phyloP scores from a whole-genome alignment of 129 eudicot genomes.

The Rutidosis leptorrhynchoides region DNA sequence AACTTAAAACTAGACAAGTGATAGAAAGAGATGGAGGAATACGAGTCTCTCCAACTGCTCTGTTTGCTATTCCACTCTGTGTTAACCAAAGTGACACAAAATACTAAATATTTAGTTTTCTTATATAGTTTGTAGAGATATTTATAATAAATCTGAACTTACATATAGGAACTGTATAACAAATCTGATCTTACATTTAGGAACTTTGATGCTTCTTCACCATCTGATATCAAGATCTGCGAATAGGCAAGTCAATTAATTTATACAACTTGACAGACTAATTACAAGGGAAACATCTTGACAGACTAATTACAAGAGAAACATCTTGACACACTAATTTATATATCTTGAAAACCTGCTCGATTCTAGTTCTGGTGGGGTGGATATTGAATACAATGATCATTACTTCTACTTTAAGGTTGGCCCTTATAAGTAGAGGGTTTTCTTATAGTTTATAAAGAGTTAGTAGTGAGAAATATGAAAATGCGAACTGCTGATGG shows the following conservation, averaged over 20 bases:
- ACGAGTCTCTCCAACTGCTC: slow-evolving; percentile 99
- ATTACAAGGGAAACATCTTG: too few relatives aligned
- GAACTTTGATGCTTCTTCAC: slow-evolving; percentile 59
- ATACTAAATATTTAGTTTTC: slow-evolving; percentile 20
- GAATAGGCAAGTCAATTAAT: slow-evolving; percentile 13
- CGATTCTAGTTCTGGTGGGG: neutral
- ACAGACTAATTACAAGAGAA: too few relatives aligned
- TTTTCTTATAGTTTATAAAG: neutral
- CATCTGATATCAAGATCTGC: slow-evolving; percentile 50
- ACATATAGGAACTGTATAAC: too few relatives aligned
- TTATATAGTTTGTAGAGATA: slow-evolving; percentile 11
- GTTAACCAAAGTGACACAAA: slow-evolving; percentile 27
- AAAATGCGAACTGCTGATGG: slow-evolving; percentile 3
- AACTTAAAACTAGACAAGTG: slow-evolving; percentile 6
- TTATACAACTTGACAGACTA: slow-evolving; percentile 5
- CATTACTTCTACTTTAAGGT: neutral
- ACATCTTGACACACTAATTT: too few relatives aligned
- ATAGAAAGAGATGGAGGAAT: slow-evolving; percentile 31
- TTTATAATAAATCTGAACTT: too few relatives aligned
- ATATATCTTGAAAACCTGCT: neutral
- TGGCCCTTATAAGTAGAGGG: neutral
- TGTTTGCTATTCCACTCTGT: slow-evolving; percentile 83
- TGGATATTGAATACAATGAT: neutral
- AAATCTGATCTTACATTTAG: slow-evolving; percentile 56
- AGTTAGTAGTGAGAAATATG: slow-evolving; percentile 4